These are phyloP conservation scores for Arachnomyces sp. DNA, from an alignment of 2,329 filamentous ascomycete species.

Conservation along the genomic window DNA sequence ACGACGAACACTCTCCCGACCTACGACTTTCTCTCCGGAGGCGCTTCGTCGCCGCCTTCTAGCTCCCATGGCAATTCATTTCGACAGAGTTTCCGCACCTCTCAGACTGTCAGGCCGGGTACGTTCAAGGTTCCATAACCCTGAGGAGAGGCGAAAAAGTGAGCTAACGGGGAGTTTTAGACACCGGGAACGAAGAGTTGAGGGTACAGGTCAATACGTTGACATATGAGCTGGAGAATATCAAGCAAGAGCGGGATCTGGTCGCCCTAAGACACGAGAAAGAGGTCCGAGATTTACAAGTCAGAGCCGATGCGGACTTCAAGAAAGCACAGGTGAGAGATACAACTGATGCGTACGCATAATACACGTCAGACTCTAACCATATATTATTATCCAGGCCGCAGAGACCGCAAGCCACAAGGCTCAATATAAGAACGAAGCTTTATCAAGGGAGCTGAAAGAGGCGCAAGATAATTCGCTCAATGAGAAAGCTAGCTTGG, in stretches of 20 bases:
- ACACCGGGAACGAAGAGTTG: slow-evolving; percentile 60
- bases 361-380: slow-evolving; percentile 1
- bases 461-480: slow-evolving; percentile 46
- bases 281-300: slow-evolving; percentile 70
- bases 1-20: slow-evolving; percentile 45
- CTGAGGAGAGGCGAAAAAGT: background rate
- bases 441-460: slow-evolving; percentile 46
- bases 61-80: slow-evolving; percentile 27
- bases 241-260: slow-evolving; percentile 82
- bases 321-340: slow-evolving; percentile 50
- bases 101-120: slow-evolving; percentile 18
- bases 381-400: slow-evolving; percentile 22
- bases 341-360: background rate
- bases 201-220: slow-evolving; percentile 84
- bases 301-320: slow-evolving; percentile 78
- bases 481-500: slow-evolving; percentile 48
- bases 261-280: slow-evolving; percentile 68
- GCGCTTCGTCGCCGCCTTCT: slow-evolving; percentile 34
- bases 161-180: slow-evolving; percentile 14
- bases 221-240: slow-evolving; percentile 76
- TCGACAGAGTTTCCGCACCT: slow-evolving; percentile 28
- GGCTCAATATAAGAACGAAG: slow-evolving; percentile 47
- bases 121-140: too few species aligned
- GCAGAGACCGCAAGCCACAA: slow-evolving; percentile 46
- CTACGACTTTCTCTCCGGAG: slow-evolving; percentile 53